Evolutionary conservation across 1,284 basidiomycete species (phyloP).

Genomic region (Coriolopsis trogii): DNA sequence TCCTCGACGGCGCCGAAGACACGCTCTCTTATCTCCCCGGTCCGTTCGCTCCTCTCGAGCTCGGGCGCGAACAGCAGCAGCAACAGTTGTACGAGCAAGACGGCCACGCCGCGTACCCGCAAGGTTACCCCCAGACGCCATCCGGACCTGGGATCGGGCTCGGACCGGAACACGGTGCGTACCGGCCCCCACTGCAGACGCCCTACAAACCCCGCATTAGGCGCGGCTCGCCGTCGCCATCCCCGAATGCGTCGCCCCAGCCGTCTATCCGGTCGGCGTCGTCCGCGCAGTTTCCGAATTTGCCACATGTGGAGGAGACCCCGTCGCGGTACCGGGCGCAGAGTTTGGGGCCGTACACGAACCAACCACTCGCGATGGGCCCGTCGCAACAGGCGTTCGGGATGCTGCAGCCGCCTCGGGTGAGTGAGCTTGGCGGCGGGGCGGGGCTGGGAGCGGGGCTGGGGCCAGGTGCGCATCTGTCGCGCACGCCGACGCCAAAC

Average conservation of each 20-base stretch:
- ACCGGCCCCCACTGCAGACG: constrained; percentile 54
- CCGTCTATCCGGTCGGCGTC: constrained; percentile 32
- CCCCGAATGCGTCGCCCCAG: too few relatives aligned
- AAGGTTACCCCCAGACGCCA: constrained; percentile 40
- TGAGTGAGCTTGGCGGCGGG: constrained; percentile 48
- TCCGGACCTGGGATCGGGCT: constrained; percentile 33
- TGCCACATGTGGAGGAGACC: constrained; percentile 46
- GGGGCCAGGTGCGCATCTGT: constrained; percentile 41
- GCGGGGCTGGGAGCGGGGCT: too few relatives aligned
- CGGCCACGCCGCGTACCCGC: constrained; percentile 19
- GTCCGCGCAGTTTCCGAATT: constrained; percentile 29
- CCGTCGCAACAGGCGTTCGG: constrained; percentile 38
- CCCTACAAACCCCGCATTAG: constrained; percentile 76
- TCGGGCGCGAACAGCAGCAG: constrained; percentile 44
- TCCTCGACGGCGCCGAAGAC: constrained; percentile 57
- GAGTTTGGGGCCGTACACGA: constrained; percentile 38
- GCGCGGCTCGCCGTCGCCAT: too few relatives aligned
- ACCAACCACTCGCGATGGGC: constrained; percentile 44
- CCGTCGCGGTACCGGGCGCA: constrained; percentile 41
- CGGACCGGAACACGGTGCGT: constrained; percentile 28
- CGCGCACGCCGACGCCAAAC: constrained; percentile 69
- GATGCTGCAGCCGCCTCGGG: constrained; percentile 42
- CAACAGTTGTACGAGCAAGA: constrained; percentile 29
- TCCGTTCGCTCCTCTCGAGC: constrained; percentile 64
- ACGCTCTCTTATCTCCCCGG: constrained; percentile 53